Percentiles rank a stretch among this genome's conserved stretches.
Evolutionary conservation across 176 grass and related monocot genomes (phyloP).

Genomic region (Avena insularis): DNA sequence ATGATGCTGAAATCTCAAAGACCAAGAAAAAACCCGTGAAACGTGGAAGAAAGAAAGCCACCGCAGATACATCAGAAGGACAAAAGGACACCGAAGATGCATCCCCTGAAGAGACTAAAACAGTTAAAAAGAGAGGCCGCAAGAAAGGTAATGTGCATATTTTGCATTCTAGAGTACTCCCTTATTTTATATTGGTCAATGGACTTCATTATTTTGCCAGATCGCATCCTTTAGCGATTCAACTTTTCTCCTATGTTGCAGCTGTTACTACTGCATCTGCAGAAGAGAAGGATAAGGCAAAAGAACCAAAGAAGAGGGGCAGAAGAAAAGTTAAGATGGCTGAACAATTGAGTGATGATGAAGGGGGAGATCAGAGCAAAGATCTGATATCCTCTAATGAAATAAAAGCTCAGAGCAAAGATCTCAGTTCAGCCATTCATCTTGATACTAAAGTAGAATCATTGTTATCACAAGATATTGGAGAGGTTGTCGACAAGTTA

Average conservation of each 20-base stretch:
- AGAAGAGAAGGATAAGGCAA: conserved; percentile 52
- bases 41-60: conserved; percentile 59
- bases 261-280: conserved; percentile 37
- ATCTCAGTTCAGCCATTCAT: conserved; percentile 16
- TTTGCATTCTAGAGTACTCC: conserved; percentile 17
- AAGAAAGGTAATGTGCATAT: conserved; percentile 65
- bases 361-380: conserved; percentile 33
- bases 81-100: conserved; percentile 30
- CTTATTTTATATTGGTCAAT: background rate
- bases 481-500: conserved; percentile 47
- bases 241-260: conserved; percentile 43
- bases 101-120: conserved; percentile 57
- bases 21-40: conserved; percentile 40
- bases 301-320: conserved; percentile 64
- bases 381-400: conserved; percentile 17
- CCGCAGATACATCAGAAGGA: conserved; percentile 34
- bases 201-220: background rate
- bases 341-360: conserved; percentile 33
- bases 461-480: conserved; percentile 49
- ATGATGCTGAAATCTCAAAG: conserved; percentile 36
- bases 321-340: conserved; percentile 48
- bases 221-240: background rate
- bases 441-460: conserved; percentile 51
- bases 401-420: background rate
- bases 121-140: conserved; percentile 44